Percentiles rank a stretch among this genome's conserved stretches.
Conservation (phyloP, 177 flowering plant species). For the Telopea speciosissima region DNA sequence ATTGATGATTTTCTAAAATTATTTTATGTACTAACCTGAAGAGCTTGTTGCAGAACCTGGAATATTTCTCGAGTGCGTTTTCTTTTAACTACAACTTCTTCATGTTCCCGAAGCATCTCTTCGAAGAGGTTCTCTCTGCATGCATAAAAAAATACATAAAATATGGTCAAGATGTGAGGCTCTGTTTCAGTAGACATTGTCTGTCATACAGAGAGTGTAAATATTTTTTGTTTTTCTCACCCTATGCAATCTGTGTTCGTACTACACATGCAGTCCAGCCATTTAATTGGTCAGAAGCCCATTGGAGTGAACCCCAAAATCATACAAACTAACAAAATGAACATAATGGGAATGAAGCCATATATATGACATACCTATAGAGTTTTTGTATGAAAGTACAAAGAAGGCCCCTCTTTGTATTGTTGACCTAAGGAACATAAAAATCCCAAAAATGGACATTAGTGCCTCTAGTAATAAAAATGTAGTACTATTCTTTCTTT, state of each 20-base stretch:
- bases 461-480: too few species aligned
- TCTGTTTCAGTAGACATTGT: too few species aligned
- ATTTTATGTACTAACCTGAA: conserved; percentile 24
- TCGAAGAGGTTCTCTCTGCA: conserved; percentile 35
- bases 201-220: too few species aligned
- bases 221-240: too few species aligned
- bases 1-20: not conserved
- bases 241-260: too few species aligned
- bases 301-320: too few species aligned
- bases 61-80: conserved; percentile 21
- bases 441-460: not conserved
- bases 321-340: too few species aligned
- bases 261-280: too few species aligned
- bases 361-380: conserved; percentile 27
- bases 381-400: conserved; percentile 28
- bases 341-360: too few species aligned
- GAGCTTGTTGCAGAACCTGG: conserved; percentile 29
- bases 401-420: conserved; percentile 34
- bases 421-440: conserved; percentile 30
- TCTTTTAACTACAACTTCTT: conserved; percentile 27
- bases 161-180: not conserved
- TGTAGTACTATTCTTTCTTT: too few species aligned
- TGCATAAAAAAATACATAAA: not conserved
- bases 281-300: too few species aligned
- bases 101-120: conserved; percentile 35